phyloP scores from a whole-genome alignment of 2,329 filamentous ascomycete genomes.

The Aspergillus viridinutans region DNA sequence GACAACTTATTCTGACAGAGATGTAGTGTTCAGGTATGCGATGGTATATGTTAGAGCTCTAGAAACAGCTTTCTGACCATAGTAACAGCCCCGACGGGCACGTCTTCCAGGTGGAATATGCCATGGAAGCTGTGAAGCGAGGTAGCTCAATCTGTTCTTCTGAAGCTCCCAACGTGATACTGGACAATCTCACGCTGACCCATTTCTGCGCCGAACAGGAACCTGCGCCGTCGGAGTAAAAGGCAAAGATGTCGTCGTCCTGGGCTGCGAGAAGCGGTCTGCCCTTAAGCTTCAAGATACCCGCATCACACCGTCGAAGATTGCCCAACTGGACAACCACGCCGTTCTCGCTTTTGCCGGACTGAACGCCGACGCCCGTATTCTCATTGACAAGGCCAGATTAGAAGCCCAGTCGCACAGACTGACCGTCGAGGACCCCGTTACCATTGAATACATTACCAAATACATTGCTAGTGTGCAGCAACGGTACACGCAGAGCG shows the following conservation, averaged over 20 bases:
- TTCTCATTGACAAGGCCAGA: constrained; percentile 96
- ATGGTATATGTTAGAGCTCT: constrained; percentile 5
- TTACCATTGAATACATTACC: constrained; percentile 98
- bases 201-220: constrained; percentile 49
- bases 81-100: constrained; percentile 84
- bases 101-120: constrained; percentile 99
- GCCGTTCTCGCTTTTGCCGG: constrained; percentile 96
- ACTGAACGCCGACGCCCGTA: constrained; percentile 94
- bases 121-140: constrained; percentile 96
- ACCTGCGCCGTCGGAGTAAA: constrained; percentile 98
- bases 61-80: constrained; percentile 43
- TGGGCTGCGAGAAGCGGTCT: constrained; percentile 97
- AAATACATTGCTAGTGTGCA: constrained; percentile 98
- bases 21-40: constrained; percentile 73
- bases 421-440: constrained; percentile 93
- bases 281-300: constrained; percentile 99
- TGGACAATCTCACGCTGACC: constrained; percentile 21
- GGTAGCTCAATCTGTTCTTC: constrained; percentile 50
- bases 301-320: constrained; percentile 97
- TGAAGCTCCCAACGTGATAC: constrained; percentile 10
- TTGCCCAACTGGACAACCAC: constrained; percentile 91
- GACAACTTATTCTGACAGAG: constrained; percentile 36
- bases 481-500: constrained; percentile 97
- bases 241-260: constrained; percentile 86
- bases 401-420: constrained; percentile 97